Conservation (phyloP, 176 grass and related monocot species). For the Panicum miliaceum region DNA sequence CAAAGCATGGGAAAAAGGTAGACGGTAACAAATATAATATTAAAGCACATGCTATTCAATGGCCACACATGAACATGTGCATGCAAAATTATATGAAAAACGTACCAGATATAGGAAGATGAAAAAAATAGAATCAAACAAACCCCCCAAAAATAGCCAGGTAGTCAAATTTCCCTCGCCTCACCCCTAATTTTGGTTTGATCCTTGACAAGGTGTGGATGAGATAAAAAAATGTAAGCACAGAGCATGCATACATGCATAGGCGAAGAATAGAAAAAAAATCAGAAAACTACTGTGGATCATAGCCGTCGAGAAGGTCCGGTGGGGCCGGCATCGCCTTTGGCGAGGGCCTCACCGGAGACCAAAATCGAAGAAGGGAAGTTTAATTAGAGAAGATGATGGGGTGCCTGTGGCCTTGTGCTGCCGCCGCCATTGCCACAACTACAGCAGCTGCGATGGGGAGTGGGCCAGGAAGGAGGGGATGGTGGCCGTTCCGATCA, state of each 20-base stretch:
- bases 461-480: neutral
- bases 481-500: conserved; percentile 6
- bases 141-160: neutral
- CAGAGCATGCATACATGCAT: neutral
- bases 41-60: neutral
- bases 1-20: neutral
- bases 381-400: neutral
- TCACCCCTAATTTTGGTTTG: neutral
- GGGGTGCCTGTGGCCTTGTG: conserved; percentile 8
- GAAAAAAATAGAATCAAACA: neutral
- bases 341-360: neutral
- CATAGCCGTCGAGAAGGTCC: neutral
- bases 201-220: neutral
- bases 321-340: neutral
- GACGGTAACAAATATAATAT: neutral
- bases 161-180: neutral
- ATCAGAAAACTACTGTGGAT: neutral
- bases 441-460: neutral
- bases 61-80: neutral
- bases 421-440: neutral
- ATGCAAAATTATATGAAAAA: neutral
- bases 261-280: neutral
- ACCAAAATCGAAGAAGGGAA: neutral
- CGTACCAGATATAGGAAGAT: neutral
- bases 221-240: neutral